phyloP scores from a whole-genome alignment of 2,329 filamentous ascomycete genomes.

The Penicillium vulpinum region DNA sequence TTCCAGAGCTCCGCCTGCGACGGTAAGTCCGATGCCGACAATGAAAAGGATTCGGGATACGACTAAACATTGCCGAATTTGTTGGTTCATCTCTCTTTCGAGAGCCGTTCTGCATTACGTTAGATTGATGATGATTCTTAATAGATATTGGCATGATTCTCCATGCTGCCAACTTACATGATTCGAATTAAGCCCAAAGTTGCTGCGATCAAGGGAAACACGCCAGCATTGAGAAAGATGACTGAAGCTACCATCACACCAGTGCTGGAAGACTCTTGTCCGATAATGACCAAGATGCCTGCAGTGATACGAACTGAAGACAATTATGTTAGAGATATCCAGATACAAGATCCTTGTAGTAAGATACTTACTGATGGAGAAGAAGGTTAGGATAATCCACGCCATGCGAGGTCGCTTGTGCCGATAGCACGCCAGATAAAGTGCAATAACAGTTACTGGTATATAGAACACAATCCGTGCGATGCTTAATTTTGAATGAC shows the following conservation, averaged over 20 bases:
- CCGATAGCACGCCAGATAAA: constrained; percentile 15
- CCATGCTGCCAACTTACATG: constrained; percentile 17
- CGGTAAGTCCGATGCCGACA: constrained; percentile 17
- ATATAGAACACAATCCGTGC: constrained; percentile 25
- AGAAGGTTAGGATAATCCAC: constrained; percentile 23
- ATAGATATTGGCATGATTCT: not conserved
- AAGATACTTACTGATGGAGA: constrained; percentile 18
- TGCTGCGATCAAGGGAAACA: constrained; percentile 27
- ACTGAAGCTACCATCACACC: constrained; percentile 19
- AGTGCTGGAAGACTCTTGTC: constrained; percentile 12
- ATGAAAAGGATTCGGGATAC: constrained; percentile 22
- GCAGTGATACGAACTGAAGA: constrained; percentile 19
- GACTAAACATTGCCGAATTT: constrained; percentile 8
- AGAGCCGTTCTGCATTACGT: constrained; percentile 1
- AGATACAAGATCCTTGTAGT: not conserved
- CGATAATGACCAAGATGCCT: constrained; percentile 19
- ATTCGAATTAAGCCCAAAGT: constrained; percentile 26
- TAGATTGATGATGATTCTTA: not conserved
- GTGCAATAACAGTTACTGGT: constrained; percentile 15
- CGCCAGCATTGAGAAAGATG: constrained; percentile 26
- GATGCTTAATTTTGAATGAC: constrained; percentile 21
- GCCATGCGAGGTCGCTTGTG: constrained; percentile 21
- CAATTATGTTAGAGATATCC: not conserved
- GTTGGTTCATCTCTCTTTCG: constrained; percentile 1
- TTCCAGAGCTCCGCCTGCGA: constrained; percentile 21